Conservation (phyloP, 768 basidiomycete genomes). For the Lactarius pseudohatsudake region DNA sequence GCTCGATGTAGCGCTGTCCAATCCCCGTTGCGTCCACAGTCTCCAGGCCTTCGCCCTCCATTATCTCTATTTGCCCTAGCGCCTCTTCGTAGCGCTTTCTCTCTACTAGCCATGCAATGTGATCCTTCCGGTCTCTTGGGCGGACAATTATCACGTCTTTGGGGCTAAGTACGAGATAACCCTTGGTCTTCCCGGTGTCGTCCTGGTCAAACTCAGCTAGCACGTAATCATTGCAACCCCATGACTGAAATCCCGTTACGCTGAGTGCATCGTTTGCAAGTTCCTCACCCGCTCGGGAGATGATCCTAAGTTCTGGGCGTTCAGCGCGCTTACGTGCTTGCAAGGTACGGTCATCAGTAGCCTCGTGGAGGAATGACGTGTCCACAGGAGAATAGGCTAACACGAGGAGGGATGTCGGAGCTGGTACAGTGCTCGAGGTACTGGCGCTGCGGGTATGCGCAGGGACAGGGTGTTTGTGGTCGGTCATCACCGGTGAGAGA, state of each 20-base stretch:
- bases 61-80: conserved; percentile 68
- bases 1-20: conserved; percentile 82
- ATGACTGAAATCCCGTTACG: conserved; percentile 74
- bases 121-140: conserved; percentile 85
- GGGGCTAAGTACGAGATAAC: conserved; percentile 85
- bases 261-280: conserved; percentile 80
- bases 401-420: conserved; percentile 76
- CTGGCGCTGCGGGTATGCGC: conserved; percentile 25
- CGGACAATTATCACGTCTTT: conserved; percentile 84
- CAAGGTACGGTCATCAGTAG: conserved; percentile 63
- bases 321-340: conserved; percentile 84
- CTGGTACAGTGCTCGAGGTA: conserved; percentile 32
- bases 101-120: conserved; percentile 91
- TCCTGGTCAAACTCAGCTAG: conserved; percentile 52
- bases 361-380: conserved; percentile 63
- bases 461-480: conserved; percentile 22
- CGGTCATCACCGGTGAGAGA: conserved; percentile 48
- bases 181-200: conserved; percentile 39
- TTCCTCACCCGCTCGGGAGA: conserved; percentile 87
- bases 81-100: conserved; percentile 87
- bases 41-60: conserved; percentile 37
- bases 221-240: conserved; percentile 91
- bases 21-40: conserved; percentile 62
- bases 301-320: conserved; percentile 92
- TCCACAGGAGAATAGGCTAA: conserved; percentile 86